These are phyloP conservation scores for Acanthamoeba lenticulata DNA, from an alignment of 208 protist genomes.

Conservation along the genomic window DNA sequence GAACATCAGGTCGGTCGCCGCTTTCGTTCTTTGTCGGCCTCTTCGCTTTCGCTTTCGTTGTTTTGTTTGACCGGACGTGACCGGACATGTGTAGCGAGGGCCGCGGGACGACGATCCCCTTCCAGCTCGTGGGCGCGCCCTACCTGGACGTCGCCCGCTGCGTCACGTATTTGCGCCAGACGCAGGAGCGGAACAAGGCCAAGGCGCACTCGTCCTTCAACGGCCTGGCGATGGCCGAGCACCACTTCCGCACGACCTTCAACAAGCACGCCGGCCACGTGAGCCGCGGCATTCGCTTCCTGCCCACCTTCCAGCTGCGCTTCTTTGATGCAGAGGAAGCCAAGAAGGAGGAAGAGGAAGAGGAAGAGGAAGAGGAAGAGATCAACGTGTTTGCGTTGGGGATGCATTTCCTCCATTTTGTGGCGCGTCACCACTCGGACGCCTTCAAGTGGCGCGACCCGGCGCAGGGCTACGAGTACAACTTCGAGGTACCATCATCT, in stretches of 20 bases:
- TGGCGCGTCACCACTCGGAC: background rate
- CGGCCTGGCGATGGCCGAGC: constrained; percentile 14
- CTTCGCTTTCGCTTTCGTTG: background rate
- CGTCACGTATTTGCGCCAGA: background rate
- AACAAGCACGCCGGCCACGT: constrained; percentile 50
- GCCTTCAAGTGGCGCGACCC: constrained; percentile 36
- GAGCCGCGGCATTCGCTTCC: constrained; percentile 2
- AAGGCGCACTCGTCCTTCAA: constrained; percentile 34
- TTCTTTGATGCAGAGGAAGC: background rate
- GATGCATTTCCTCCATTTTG: constrained; percentile 29
- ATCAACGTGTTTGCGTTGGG: constrained; percentile 34
- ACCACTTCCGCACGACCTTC: constrained; percentile 62
- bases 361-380: background rate
- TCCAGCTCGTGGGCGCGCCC: constrained; percentile 52
- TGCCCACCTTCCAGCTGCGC: constrained; percentile 26
- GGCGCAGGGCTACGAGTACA: constrained; percentile 58
- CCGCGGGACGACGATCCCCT: constrained; percentile 34
- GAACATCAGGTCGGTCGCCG: background rate
- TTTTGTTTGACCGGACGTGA: background rate
- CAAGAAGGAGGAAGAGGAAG: background rate
- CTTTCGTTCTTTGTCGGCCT: background rate
- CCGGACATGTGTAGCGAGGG: constrained; percentile 55
- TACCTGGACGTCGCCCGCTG: background rate
- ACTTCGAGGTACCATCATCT: constrained; percentile 5
- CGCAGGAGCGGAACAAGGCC: background rate